A percentile compares a stretch with the other conserved stretches of the same genome.
Evolutionary conservation across 1,284 basidiomycete species (phyloP).

Genomic region (Singerocomus rubriflavus): DNA sequence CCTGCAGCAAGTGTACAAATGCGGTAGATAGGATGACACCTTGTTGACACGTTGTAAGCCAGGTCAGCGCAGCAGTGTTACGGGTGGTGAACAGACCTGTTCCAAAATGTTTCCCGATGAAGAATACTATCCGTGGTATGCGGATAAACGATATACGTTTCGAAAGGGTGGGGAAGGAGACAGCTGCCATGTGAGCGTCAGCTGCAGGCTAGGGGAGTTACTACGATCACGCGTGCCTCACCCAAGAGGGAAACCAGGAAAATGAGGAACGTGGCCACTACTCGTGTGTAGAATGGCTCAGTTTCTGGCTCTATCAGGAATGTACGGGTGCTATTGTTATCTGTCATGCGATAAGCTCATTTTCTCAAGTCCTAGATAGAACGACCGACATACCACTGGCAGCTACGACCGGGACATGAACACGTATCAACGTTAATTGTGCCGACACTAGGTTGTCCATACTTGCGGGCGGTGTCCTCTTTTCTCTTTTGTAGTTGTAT

Average conservation of each 20-base stretch:
- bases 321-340: not conserved
- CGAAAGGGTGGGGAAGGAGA: constrained; percentile 65
- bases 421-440: not conserved
- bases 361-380: not conserved
- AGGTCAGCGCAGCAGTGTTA: not conserved
- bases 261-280: constrained; percentile 39
- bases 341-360: not conserved
- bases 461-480: not conserved
- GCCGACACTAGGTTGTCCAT: not conserved
- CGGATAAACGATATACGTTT: constrained; percentile 49
- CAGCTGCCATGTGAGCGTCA: constrained; percentile 41
- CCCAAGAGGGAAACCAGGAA: constrained; percentile 43
- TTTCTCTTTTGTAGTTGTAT: not conserved
- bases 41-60: constrained; percentile 20
- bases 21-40: constrained; percentile 78
- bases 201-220: not conserved
- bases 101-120: constrained; percentile 79
- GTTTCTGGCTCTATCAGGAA: constrained; percentile 4
- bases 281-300: constrained; percentile 6
- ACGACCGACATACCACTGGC: constrained; percentile 6
- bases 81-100: constrained; percentile 45
- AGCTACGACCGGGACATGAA: not conserved
- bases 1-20: constrained; percentile 74
- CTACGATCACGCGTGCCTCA: constrained; percentile 10
- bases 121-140: constrained; percentile 67